Evolutionary conservation across 768 basidiomycete species (phyloP), one percentile per base, ranked within the genome.

Genomic region (Xerocomellus intermedius): DNA sequence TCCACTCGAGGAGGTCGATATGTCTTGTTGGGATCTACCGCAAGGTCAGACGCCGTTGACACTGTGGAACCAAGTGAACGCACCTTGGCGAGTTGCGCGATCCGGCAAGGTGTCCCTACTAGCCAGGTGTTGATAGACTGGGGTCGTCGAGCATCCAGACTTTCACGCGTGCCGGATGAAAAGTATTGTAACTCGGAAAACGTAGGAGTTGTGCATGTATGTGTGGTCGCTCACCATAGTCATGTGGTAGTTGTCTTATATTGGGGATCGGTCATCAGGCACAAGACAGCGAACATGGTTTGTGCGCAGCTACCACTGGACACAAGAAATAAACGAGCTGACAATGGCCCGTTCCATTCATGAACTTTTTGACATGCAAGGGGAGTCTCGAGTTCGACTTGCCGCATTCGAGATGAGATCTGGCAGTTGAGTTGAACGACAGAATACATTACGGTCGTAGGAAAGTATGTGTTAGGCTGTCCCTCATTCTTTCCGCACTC

Each of bases 401-500:
- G 7, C 35, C 9, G 14, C 12, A 6, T 41, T 48, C 37, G 35
- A 19, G 8, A 44, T 41, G 37, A 35, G 45, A 44, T 48, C 35
- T 42, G 14, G n/a, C 26, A 43, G 54, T 6, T 12, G 19, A 32
- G 30, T 45, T 24, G 49, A 36, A 43, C 17, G 38, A 53, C n/a
- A 30, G 10, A 46, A 51, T 60, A 52, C 41, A 52, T 50, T 28
- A 39, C 7, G 48, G 21, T 48, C 5, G 32, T n/a, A 37, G 4
- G 26, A 35, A 42, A 35, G 42, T 1, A 30, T 22, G 54, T 9
- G 21, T 32, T 14, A 8, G 6, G 8, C 5, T 21, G 33, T 35
- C 38, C 14, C 19, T 69, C 51, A 86, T 30, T 87, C 86, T 67
- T 73, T 83, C 72, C 81, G 83, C 45, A 68, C 68, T 55, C 75